These are phyloP conservation scores for Xylaria sp. DNA, from an alignment of 2,329 filamentous ascomycete species.

Conservation along the genomic window DNA sequence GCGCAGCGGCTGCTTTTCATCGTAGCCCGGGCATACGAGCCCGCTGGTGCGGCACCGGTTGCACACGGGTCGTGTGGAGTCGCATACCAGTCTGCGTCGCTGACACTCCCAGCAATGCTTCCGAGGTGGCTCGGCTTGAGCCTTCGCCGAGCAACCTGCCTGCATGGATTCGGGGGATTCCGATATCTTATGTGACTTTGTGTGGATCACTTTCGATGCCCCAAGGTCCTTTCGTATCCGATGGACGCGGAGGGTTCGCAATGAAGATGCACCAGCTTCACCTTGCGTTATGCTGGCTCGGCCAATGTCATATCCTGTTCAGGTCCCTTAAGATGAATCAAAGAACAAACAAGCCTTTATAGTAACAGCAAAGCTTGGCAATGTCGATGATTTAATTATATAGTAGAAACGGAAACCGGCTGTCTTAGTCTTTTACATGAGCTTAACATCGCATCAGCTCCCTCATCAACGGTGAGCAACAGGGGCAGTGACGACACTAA, in stretches of 20 bases:
- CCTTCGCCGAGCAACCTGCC: constrained; percentile 2
- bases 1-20: constrained; percentile 52
- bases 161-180: constrained; percentile 22
- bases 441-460: not conserved
- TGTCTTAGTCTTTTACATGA: constrained; percentile 9
- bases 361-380: not conserved
- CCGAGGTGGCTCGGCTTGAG: constrained; percentile 7
- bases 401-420: not conserved
- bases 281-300: not conserved
- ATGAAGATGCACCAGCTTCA: not conserved
- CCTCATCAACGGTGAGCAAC: not conserved
- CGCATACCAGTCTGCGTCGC: constrained; percentile 55
- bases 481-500: constrained; percentile 28
- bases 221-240: not conserved
- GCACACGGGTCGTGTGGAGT: constrained; percentile 52
- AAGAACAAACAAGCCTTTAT: not conserved
- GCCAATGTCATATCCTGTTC: not conserved
- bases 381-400: not conserved
- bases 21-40: constrained; percentile 55
- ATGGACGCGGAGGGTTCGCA: not conserved
- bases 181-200: not conserved
- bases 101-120: constrained; percentile 58
- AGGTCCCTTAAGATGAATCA: not conserved
- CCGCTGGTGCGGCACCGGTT: constrained; percentile 51
- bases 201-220: not conserved